phyloP scores from a whole-genome alignment of 2,329 filamentous ascomycete genomes.

The Fusarium floridanum region DNA sequence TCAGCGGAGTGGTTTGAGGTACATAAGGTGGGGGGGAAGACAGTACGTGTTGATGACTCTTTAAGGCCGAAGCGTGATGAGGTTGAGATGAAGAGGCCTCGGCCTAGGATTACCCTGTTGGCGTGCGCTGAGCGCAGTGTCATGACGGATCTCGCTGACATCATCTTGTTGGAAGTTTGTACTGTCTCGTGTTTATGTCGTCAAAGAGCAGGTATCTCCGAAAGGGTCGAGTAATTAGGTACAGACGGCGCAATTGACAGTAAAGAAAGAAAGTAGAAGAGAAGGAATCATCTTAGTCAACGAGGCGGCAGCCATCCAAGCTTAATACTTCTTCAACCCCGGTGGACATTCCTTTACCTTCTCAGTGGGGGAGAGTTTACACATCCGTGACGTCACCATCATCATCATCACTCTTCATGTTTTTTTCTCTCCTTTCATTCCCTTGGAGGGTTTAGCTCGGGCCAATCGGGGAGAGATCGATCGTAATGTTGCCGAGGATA shows the following conservation, averaged over 20 bases:
- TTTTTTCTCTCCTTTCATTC: constrained; percentile 5
- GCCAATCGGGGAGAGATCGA: constrained; percentile 13
- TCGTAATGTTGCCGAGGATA: constrained; percentile 23
- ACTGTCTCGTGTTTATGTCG: background rate
- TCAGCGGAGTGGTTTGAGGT: background rate
- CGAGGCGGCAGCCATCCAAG: constrained; percentile 8
- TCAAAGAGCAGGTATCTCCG: background rate
- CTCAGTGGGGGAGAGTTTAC: constrained; percentile 25
- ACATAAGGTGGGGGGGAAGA: constrained; percentile 1
- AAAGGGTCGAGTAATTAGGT: background rate
- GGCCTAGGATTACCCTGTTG: constrained; percentile 39
- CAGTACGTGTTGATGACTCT: constrained; percentile 54
- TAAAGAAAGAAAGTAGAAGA: background rate
- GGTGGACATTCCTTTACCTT: constrained; percentile 17
- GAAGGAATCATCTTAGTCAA: background rate
- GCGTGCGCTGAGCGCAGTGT: constrained; percentile 41
- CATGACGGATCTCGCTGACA: constrained; percentile 41
- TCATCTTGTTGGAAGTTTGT: constrained; percentile 30
- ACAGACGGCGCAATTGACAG: background rate
- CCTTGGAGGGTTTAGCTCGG: constrained; percentile 18
- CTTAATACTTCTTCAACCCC: constrained; percentile 27
- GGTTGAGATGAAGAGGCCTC: constrained; percentile 48
- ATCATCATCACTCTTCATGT: constrained; percentile 24
- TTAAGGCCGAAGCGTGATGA: constrained; percentile 50
- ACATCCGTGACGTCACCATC: constrained; percentile 36